Conservation (phyloP, 1,284 basidiomycete species). For the Ustilago nuda region DNA sequence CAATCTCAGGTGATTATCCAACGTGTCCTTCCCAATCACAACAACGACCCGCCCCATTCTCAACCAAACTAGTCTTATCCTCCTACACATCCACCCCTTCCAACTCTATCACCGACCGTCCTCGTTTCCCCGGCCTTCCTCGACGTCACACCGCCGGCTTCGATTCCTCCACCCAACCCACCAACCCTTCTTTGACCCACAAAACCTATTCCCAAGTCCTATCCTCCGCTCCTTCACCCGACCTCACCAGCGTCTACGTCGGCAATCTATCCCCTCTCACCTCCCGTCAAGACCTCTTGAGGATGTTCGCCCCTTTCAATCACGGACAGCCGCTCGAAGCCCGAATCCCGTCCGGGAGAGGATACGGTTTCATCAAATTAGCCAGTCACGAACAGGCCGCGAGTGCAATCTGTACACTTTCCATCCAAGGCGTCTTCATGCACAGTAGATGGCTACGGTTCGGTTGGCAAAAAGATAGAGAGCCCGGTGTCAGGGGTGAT, state of each 20-base stretch:
- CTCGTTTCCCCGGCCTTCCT: not conserved
- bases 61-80: slow-evolving; percentile 7
- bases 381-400: slow-evolving; percentile 98
- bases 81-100: not conserved
- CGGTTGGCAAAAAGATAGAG: slow-evolving; percentile 92
- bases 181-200: slow-evolving; percentile 6
- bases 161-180: slow-evolving; percentile 1
- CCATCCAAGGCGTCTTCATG: slow-evolving; percentile 85
- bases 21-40: not conserved
- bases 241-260: slow-evolving; percentile 96
- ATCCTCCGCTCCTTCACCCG: slow-evolving; percentile 86
- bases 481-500: not conserved
- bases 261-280: slow-evolving; percentile 96
- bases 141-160: slow-evolving; percentile 33
- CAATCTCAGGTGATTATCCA: not conserved
- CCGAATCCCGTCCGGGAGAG: slow-evolving; percentile 83
- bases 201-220: slow-evolving; percentile 84
- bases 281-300: slow-evolving; percentile 93
- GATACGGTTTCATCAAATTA: slow-evolving; percentile 97
- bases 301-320: slow-evolving; percentile 89
- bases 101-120: slow-evolving; percentile 1
- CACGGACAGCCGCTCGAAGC: slow-evolving; percentile 93
- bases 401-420: slow-evolving; percentile 90
- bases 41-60: not conserved
- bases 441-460: slow-evolving; percentile 96